Conservation (phyloP, 1,284 basidiomycete species). For the Leccinum subfulvum region DNA sequence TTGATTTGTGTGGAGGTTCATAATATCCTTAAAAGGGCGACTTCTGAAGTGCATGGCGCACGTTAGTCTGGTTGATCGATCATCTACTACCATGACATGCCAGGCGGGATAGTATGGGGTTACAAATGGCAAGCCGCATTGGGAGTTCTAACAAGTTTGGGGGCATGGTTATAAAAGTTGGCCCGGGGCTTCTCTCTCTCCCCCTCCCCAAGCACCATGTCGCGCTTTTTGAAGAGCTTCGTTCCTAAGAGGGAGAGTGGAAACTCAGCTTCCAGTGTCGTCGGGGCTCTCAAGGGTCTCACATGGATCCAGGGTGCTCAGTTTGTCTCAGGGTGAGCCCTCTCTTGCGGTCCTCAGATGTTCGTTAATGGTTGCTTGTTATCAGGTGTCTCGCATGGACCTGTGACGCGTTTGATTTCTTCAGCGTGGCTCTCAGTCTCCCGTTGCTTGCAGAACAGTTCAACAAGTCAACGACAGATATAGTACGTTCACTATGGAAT, state of each 20-base stretch:
- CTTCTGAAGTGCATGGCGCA: background rate
- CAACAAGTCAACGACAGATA: constrained; percentile 43
- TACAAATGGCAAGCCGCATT: background rate
- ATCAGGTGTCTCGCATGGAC: constrained; percentile 76
- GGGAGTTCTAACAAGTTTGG: background rate
- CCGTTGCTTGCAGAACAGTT: constrained; percentile 58
- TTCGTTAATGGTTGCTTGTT: constrained; percentile 4
- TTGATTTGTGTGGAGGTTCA: background rate
- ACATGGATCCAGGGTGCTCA: constrained; percentile 54
- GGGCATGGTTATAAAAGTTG: constrained; percentile 19
- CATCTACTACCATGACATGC: background rate
- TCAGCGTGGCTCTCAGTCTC: constrained; percentile 77
- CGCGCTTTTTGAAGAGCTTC: constrained; percentile 37
- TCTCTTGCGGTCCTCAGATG: background rate
- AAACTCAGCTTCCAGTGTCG: constrained; percentile 34
- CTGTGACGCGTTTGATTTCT: constrained; percentile 82
- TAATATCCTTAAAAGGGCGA: background rate
- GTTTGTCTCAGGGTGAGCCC: constrained; percentile 58
- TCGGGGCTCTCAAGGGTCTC: constrained; percentile 39
- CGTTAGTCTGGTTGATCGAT: background rate
- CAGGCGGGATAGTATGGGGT: background rate
- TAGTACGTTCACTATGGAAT: constrained; percentile 44
- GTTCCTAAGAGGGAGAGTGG: constrained; percentile 48
- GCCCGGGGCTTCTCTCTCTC: background rate
- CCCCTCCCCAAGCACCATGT: constrained; percentile 15